A percentile compares a stretch with the other conserved stretches of the same genome.
Conservation (phyloP, 2,329 filamentous ascomycete species). For the Hawksworthiomyces lignivorus region DNA sequence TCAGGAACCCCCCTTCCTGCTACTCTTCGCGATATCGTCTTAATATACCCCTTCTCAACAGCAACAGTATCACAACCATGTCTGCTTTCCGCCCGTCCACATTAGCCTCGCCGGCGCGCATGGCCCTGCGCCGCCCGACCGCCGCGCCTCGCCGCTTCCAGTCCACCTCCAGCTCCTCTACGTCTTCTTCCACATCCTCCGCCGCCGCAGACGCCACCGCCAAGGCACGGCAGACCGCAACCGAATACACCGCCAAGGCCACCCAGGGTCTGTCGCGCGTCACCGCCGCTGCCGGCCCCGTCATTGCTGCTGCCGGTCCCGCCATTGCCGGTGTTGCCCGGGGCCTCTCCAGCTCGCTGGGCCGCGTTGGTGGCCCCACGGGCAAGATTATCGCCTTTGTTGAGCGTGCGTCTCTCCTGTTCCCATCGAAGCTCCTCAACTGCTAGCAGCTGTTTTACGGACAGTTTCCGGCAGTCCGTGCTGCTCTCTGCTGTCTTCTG, state of each 20-base stretch:
- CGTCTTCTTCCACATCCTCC: slow-evolving; percentile 37
- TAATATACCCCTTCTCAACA: not conserved
- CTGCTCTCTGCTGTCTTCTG: not conserved
- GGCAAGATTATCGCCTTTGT: slow-evolving; percentile 70
- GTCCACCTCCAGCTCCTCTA: slow-evolving; percentile 43
- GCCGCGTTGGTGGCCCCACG: slow-evolving; percentile 75
- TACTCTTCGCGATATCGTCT: not conserved
- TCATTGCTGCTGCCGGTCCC: no score
- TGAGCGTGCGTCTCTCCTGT: slow-evolving; percentile 61
- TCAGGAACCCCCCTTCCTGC: not conserved
- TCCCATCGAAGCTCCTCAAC: no score
- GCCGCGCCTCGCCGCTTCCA: slow-evolving; percentile 50
- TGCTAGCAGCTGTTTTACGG: no score
- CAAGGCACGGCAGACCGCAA: slow-evolving; percentile 32
- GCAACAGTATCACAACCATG: slow-evolving; percentile 6
- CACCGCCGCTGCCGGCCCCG: slow-evolving; percentile 70
- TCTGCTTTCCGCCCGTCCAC: slow-evolving; percentile 31
- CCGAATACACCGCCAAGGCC: slow-evolving; percentile 54
- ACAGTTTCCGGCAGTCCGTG: not conserved
- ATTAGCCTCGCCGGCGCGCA: slow-evolving; percentile 22
- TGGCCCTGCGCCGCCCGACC: slow-evolving; percentile 17
- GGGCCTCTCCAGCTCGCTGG: slow-evolving; percentile 56
- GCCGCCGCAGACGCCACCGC: slow-evolving; percentile 37
- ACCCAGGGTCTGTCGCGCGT: slow-evolving; percentile 77
- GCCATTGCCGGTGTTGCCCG: slow-evolving; percentile 67